Conservation (phyloP, 768 basidiomycete species). For the Auriscalpium microsporum region DNA sequence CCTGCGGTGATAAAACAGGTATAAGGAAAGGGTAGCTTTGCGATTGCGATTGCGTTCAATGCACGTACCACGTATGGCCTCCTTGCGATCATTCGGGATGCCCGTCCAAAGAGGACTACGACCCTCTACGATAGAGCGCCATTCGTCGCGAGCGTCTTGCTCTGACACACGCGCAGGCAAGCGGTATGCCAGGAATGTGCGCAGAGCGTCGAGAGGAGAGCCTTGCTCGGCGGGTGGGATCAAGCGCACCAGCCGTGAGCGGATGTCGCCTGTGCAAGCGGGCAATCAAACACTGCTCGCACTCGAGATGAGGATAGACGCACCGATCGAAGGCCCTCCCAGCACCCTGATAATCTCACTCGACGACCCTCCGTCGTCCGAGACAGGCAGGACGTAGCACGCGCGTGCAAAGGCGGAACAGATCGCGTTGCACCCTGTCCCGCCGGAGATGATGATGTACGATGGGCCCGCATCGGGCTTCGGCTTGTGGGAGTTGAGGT, state of each 20-base stretch:
- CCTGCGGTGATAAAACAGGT: conserved; percentile 34
- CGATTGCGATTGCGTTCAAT: too few species aligned
- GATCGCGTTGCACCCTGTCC: conserved; percentile 91
- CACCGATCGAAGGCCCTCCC: conserved; percentile 80
- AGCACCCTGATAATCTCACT: conserved; percentile 91
- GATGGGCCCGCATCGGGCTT: conserved; percentile 25
- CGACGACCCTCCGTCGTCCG: conserved; percentile 92
- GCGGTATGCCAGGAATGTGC: conserved; percentile 69
- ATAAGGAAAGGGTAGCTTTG: background rate
- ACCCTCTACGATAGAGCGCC: conserved; percentile 90
- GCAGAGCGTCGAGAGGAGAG: conserved; percentile 67
- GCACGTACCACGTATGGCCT: conserved; percentile 72
- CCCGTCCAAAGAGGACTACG: conserved; percentile 72
- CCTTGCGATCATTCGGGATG: conserved; percentile 84
- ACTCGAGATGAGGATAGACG: conserved; percentile 3
- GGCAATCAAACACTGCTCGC: background rate
- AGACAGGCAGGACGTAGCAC: conserved; percentile 84
- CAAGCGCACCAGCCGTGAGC: conserved; percentile 81
- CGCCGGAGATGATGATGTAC: conserved; percentile 79
- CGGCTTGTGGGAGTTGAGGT: conserved; percentile 7
- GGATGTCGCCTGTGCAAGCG: conserved; percentile 60
- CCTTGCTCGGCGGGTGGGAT: conserved; percentile 57
- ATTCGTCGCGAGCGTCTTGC: conserved; percentile 75
- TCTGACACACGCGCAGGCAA: conserved; percentile 63
- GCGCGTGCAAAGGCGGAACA: conserved; percentile 75